Conservation (phyloP, 805 yeast genomes). For the Cyberlindnera petersonii region DNA sequence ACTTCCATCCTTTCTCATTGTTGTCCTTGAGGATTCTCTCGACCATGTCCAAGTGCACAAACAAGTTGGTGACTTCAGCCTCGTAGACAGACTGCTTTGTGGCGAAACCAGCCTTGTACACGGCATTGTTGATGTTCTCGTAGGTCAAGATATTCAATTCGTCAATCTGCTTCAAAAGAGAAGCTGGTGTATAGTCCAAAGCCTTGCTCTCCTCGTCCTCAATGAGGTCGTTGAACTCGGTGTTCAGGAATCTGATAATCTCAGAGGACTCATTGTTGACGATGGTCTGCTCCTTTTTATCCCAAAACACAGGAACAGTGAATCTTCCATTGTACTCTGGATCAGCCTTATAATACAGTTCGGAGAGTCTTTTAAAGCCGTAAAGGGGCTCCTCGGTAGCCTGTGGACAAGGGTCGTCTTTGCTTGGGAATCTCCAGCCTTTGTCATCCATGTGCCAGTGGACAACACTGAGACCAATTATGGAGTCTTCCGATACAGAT, state of each 20-base stretch:
- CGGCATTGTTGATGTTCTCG: slow-evolving; percentile 85
- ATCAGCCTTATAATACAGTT: slow-evolving; percentile 71
- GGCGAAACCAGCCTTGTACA: slow-evolving; percentile 89
- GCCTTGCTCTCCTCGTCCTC: slow-evolving; percentile 42
- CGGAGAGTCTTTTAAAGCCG: slow-evolving; percentile 55
- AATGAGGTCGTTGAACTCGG: slow-evolving; percentile 62
- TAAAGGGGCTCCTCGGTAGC: slow-evolving; percentile 59
- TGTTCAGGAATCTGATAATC: slow-evolving; percentile 77
- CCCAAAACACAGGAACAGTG: slow-evolving; percentile 95
- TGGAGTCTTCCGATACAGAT: slow-evolving; percentile 32
- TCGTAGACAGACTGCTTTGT: slow-evolving; percentile 80
- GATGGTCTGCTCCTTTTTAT: slow-evolving; percentile 72
- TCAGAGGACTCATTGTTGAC: slow-evolving; percentile 92
- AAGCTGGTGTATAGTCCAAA: slow-evolving; percentile 60
- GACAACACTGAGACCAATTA: slow-evolving; percentile 71
- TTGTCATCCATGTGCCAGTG: slow-evolving; percentile 85
- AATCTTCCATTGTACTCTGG: slow-evolving; percentile 76
- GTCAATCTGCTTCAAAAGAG: slow-evolving; percentile 56
- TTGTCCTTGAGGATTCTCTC: slow-evolving; percentile 54
- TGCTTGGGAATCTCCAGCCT: slow-evolving; percentile 81
- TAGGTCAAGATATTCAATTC: slow-evolving; percentile 79
- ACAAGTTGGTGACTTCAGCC: slow-evolving; percentile 56
- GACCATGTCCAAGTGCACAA: slow-evolving; percentile 63
- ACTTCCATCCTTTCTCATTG: slow-evolving; percentile 29
- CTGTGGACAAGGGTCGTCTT: slow-evolving; percentile 36